Evolutionary conservation across 1,284 basidiomycete species (phyloP).

Genomic region (Trametes versicolor): DNA sequence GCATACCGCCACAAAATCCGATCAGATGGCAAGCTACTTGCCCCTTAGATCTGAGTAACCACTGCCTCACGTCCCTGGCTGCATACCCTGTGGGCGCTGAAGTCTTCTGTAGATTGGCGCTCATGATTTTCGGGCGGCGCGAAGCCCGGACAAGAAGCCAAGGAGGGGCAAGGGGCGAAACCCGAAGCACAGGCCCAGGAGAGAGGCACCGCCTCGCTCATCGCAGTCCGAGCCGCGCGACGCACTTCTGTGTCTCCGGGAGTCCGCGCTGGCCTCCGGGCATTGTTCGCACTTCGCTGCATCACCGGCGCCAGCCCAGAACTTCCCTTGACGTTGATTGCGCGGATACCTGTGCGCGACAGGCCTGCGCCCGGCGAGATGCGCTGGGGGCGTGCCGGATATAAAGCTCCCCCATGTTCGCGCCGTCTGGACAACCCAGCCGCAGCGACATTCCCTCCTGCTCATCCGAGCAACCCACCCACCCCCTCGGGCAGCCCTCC

Average conservation of each 20-base stretch:
- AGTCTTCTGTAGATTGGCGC: conserved; percentile 24
- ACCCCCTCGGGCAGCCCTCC: not conserved
- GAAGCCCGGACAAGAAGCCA: not conserved
- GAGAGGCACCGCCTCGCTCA: conserved; percentile 17
- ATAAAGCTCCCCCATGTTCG: conserved; percentile 14
- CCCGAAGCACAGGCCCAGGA: conserved; percentile 17
- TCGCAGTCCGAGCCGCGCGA: conserved; percentile 3
- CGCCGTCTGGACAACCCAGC: conserved; percentile 21
- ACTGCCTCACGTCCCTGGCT: not conserved
- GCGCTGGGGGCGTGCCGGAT: conserved; percentile 15
- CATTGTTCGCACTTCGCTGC: conserved; percentile 14
- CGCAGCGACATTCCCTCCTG: conserved; percentile 27
- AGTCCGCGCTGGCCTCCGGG: conserved; percentile 14
- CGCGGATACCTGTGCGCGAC: conserved; percentile 32
- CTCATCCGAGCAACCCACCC: conserved; percentile 19
- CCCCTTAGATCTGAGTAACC: not conserved
- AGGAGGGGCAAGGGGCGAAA: not conserved
- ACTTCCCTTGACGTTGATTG: conserved; percentile 36
- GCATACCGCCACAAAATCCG: not conserved
- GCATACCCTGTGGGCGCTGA: not conserved
- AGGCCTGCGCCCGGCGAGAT: conserved; percentile 21
- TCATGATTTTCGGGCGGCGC: conserved; percentile 21
- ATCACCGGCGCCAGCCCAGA: conserved; percentile 18
- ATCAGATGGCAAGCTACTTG: not conserved
- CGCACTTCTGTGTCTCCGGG: conserved; percentile 15